A percentile compares a stretch with the other conserved stretches of the same genome.
Conservation (phyloP, 805 yeast species). For the Millerozyma acaciae region DNA sequence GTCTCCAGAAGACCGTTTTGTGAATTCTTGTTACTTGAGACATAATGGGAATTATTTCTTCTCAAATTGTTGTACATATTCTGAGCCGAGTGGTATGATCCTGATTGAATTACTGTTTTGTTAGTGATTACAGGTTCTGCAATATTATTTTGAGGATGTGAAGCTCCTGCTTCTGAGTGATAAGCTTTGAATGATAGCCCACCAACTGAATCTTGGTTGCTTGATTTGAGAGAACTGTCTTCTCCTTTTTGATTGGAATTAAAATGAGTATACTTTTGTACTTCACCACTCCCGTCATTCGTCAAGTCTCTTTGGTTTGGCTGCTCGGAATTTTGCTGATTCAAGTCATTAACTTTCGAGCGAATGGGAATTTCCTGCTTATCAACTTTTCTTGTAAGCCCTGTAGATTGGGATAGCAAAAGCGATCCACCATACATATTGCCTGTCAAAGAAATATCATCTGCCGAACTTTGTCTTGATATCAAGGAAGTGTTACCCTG, state of each 20-base stretch:
- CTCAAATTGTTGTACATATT: conserved; percentile 39
- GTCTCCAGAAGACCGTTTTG: background rate
- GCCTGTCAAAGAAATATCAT: conserved; percentile 19
- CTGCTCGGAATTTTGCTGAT: conserved; percentile 2
- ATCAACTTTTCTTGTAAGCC: conserved; percentile 34
- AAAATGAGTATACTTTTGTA: background rate
- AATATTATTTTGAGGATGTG: conserved; percentile 5
- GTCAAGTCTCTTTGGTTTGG: background rate
- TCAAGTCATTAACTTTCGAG: background rate
- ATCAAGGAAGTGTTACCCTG: background rate
- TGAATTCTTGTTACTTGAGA: conserved; percentile 3
- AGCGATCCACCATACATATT: conserved; percentile 42
- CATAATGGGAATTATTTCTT: conserved; percentile 35
- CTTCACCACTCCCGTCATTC: too few relatives aligned
- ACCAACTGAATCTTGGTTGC: conserved; percentile 15
- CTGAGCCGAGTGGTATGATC: conserved; percentile 42
- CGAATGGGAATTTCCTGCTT: background rate
- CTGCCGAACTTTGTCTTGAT: conserved; percentile 21
- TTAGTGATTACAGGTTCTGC: conserved; percentile 33
- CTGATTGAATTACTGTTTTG: conserved; percentile 27
- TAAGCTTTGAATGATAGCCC: conserved; percentile 34
- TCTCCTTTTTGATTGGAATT: background rate
- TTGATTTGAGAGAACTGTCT: background rate
- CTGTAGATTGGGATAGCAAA: conserved; percentile 41
- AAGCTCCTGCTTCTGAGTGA: conserved; percentile 16